These are phyloP conservation scores for Yamadazyma sp. DNA, from an alignment of 805 yeast genomes.

Conservation along the genomic window DNA sequence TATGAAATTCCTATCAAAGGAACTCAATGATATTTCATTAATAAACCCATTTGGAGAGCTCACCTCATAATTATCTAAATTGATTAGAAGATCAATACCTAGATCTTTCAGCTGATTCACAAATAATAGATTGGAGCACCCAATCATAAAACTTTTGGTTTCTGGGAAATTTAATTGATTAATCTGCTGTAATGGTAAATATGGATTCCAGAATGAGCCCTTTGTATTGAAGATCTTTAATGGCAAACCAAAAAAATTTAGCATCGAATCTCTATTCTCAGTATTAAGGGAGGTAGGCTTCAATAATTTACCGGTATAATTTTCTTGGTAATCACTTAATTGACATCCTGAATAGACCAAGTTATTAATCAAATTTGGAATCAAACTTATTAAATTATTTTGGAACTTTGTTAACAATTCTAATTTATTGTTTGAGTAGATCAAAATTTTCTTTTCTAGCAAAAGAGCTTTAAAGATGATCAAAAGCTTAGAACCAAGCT, in stretches of 20 bases:
- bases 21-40: constrained; percentile 27
- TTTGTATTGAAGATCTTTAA: constrained; percentile 74
- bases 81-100: constrained; percentile 68
- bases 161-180: constrained; percentile 60
- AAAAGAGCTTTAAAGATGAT: constrained; percentile 73
- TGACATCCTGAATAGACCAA: constrained; percentile 83
- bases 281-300: constrained; percentile 70
- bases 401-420: constrained; percentile 80
- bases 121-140: constrained; percentile 83
- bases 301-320: constrained; percentile 43
- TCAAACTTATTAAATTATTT: constrained; percentile 75
- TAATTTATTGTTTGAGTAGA: constrained; percentile 73
- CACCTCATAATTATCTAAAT: constrained; percentile 57
- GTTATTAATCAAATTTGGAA: constrained; percentile 75
- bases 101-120: constrained; percentile 56
- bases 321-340: constrained; percentile 48
- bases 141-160: constrained; percentile 68
- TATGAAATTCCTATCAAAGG: constrained; percentile 72
- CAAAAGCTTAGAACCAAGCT: constrained; percentile 57
- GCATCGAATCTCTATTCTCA: constrained; percentile 72
- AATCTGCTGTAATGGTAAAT: constrained; percentile 89
- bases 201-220: constrained; percentile 89
- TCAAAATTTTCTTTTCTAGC: constrained; percentile 68
- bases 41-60: constrained; percentile 37
- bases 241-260: constrained; percentile 84